These are phyloP conservation scores for Chionographis japonica DNA, from an alignment of 106 monocot genomes.

Conservation along the genomic window DNA sequence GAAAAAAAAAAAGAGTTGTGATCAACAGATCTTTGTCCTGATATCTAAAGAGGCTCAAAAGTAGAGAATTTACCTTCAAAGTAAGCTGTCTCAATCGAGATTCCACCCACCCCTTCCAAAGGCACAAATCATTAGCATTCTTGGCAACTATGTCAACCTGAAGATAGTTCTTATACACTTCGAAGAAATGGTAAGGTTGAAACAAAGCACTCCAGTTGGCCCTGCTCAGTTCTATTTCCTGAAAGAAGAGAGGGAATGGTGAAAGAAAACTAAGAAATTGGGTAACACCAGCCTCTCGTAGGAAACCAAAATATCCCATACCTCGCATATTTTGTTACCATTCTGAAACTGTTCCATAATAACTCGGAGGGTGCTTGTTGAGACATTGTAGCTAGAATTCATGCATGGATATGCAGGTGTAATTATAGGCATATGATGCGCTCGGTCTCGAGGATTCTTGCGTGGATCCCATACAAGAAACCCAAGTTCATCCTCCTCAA, in stretches of 20 bases:
- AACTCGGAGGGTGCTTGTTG: constrained; percentile 85
- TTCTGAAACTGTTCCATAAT: constrained; percentile 87
- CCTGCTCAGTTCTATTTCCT: constrained; percentile 86
- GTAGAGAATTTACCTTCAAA: constrained; percentile 57
- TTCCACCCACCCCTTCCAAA: constrained; percentile 99
- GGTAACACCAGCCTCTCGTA: not conserved
- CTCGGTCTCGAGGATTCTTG: constrained; percentile 81
- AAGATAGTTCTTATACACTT: constrained; percentile 87
- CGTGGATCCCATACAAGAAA: constrained; percentile 97
- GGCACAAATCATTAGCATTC: constrained; percentile 69
- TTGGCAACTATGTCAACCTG: constrained; percentile 86
- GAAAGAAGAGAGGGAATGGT: constrained; percentile 6
- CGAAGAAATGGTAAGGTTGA: constrained; percentile 85
- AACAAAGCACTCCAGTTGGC: constrained; percentile 66
- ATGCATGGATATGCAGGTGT: constrained; percentile 99
- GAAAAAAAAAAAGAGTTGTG: not conserved
- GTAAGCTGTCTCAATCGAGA: constrained; percentile 91
- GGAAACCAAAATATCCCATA: constrained; percentile 9
- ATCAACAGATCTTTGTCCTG: not conserved
- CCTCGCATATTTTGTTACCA: constrained; percentile 88
- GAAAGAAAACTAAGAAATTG: not conserved
- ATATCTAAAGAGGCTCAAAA: constrained; percentile 2
- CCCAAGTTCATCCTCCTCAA: constrained; percentile 87
- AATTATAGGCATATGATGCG: constrained; percentile 98
- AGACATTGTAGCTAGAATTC: constrained; percentile 99